Conservation (phyloP, 2,329 filamentous ascomycete genomes). For the Trichoderma sp. region DNA sequence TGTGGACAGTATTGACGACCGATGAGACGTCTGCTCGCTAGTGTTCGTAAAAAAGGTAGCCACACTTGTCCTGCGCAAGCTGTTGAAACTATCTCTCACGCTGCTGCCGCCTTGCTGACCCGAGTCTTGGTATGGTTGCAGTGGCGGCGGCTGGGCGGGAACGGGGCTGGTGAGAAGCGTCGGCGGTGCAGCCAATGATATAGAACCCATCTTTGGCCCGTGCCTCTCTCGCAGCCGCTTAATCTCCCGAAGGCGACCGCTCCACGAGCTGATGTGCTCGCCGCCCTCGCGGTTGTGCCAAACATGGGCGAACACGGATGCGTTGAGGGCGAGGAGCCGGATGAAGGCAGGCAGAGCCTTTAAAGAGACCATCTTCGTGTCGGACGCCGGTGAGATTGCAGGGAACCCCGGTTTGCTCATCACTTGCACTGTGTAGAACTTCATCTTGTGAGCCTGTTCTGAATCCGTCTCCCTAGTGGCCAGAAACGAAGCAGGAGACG, state of each 20-base stretch:
- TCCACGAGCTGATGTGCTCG: conserved; percentile 87
- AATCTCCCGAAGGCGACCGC: conserved; percentile 80
- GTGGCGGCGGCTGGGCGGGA: conserved; percentile 23
- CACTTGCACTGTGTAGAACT: conserved; percentile 85
- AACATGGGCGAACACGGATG: conserved; percentile 89
- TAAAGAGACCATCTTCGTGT: conserved; percentile 83
- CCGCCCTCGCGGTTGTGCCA: conserved; percentile 75
- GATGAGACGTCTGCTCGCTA: conserved; percentile 55
- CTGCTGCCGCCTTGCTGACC: conserved; percentile 45
- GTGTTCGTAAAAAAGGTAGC: conserved; percentile 61
- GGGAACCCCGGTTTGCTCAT: conserved; percentile 87
- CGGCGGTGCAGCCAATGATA: conserved; percentile 30
- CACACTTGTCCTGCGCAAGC: conserved; percentile 60
- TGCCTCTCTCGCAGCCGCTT: conserved; percentile 72
- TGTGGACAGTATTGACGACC: conserved; percentile 55
- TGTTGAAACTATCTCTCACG: conserved; percentile 59
- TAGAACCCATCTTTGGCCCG: conserved; percentile 39
- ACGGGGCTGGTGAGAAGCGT: conserved; percentile 28
- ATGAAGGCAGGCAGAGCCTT: conserved; percentile 81
- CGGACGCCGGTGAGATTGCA: conserved; percentile 83
- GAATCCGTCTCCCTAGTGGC: conserved; percentile 51
- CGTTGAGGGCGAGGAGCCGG: conserved; percentile 84
- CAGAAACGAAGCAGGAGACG: conserved; percentile 73
- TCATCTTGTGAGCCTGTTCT: conserved; percentile 39
- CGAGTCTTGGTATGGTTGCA: conserved; percentile 25